phyloP scores from a whole-genome alignment of 306 rosid species.

The Vigna mungo region DNA sequence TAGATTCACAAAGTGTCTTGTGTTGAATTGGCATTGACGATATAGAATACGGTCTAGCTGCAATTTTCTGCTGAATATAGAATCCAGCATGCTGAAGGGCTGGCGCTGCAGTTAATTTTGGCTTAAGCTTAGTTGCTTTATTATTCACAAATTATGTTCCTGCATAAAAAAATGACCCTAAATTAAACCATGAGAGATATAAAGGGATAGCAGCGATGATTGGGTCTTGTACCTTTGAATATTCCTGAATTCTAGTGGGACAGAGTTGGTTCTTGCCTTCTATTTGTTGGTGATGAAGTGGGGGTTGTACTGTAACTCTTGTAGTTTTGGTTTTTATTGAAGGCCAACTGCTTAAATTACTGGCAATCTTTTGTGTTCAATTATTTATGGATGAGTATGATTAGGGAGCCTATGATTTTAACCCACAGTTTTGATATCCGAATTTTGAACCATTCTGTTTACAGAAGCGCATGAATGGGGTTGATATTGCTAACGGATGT shows the following conservation, averaged over 20 bases:
- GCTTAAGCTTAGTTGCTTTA: background rate
- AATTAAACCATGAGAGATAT: background rate
- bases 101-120: background rate
- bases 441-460: background rate
- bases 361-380: background rate
- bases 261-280: constrained; percentile 1
- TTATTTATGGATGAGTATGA: constrained; percentile 1
- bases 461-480: background rate
- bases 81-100: constrained; percentile 12
- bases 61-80: constrained; percentile 1
- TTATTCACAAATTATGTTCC: background rate
- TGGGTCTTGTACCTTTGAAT: background rate
- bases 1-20: background rate
- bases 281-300: constrained; percentile 4
- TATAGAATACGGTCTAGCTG: background rate
- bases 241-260: background rate
- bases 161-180: constrained; percentile 2
- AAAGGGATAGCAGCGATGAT: background rate
- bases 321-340: constrained; percentile 21
- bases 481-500: constrained; percentile 10
- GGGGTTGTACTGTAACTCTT: background rate
- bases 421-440: background rate
- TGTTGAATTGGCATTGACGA: constrained; percentile 5
- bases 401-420: constrained; percentile 2
- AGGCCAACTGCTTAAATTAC: background rate